phyloP scores from a whole-genome alignment of 169 alveolate genomes.

The Amoebophrya sp. region DNA sequence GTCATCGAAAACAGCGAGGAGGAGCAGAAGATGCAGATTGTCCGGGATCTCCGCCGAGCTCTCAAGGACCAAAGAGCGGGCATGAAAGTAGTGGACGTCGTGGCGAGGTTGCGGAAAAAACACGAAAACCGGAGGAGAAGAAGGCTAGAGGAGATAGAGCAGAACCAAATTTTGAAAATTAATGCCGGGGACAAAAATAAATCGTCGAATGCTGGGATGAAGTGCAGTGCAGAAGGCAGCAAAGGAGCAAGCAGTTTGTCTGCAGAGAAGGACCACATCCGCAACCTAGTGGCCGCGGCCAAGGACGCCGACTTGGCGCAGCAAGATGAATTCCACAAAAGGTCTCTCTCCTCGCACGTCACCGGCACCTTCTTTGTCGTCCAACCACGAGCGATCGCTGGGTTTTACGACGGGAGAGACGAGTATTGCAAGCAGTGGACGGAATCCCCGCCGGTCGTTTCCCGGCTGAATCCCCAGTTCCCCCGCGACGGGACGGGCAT shows the following conservation, averaged over 20 bases:
- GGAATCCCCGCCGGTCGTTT: not conserved
- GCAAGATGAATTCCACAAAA: not conserved
- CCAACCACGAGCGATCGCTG: not conserved
- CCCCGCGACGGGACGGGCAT: slow-evolving; percentile 12
- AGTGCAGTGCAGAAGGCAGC: not conserved
- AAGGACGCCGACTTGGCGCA: not conserved
- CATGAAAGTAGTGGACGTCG: not conserved
- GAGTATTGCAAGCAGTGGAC: slow-evolving; percentile 9
- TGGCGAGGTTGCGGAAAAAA: not conserved
- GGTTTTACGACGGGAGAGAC: not conserved
- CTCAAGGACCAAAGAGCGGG: not conserved
- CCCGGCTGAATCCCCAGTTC: not conserved
- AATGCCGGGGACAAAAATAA: not conserved
- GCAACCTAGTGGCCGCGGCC: not conserved
- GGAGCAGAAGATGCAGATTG: not conserved
- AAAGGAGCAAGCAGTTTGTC: no score
- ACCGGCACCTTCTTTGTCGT: not conserved
- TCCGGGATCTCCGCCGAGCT: not conserved
- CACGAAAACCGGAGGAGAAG: not conserved
- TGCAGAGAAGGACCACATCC: no score
- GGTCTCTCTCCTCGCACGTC: not conserved
- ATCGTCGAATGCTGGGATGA: not conserved
- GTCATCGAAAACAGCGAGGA: not conserved
- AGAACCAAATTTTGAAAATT: not conserved
- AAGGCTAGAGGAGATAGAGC: not conserved